A percentile compares a stretch with the other conserved stretches of the same genome.
Evolutionary conservation across 768 basidiomycete species (phyloP).

Genomic region (Fomitopsis serialis): DNA sequence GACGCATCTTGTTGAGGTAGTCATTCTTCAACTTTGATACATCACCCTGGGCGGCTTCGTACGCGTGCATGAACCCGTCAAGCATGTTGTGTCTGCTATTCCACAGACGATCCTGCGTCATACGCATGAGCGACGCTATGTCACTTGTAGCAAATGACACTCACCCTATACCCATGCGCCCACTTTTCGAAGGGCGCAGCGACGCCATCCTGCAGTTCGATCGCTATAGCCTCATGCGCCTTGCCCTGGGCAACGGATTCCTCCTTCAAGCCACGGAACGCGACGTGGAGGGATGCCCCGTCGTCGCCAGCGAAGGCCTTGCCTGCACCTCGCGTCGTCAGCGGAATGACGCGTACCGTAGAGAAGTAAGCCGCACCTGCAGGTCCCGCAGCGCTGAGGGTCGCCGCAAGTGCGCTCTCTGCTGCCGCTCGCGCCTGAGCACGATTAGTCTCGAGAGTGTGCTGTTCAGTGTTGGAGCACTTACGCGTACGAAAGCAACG

Average conservation of each 20-base stretch:
- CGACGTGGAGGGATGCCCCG: slow-evolving; percentile 74
- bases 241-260: slow-evolving; percentile 72
- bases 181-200: slow-evolving; percentile 78
- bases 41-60: slow-evolving; percentile 65
- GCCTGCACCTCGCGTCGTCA: slow-evolving; percentile 27
- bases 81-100: slow-evolving; percentile 46
- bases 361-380: slow-evolving; percentile 33
- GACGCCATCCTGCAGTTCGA: slow-evolving; percentile 71
- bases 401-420: slow-evolving; percentile 58
- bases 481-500: slow-evolving; percentile 74
- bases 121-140: not conserved
- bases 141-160: not conserved
- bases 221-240: slow-evolving; percentile 63
- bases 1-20: slow-evolving; percentile 73
- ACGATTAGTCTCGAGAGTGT: not conserved
- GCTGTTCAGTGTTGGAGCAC: slow-evolving; percentile 18
- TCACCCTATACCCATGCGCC: slow-evolving; percentile 70
- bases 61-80: slow-evolving; percentile 62
- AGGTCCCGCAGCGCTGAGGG: slow-evolving; percentile 47
- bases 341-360: not conserved
- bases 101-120: slow-evolving; percentile 51
- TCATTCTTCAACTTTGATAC: slow-evolving; percentile 64
- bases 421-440: slow-evolving; percentile 65
- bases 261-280: slow-evolving; percentile 74
- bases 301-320: slow-evolving; percentile 76